Evolutionary conservation across 768 basidiomycete species (phyloP).

Genomic region (Mrakia blollopis): DNA sequence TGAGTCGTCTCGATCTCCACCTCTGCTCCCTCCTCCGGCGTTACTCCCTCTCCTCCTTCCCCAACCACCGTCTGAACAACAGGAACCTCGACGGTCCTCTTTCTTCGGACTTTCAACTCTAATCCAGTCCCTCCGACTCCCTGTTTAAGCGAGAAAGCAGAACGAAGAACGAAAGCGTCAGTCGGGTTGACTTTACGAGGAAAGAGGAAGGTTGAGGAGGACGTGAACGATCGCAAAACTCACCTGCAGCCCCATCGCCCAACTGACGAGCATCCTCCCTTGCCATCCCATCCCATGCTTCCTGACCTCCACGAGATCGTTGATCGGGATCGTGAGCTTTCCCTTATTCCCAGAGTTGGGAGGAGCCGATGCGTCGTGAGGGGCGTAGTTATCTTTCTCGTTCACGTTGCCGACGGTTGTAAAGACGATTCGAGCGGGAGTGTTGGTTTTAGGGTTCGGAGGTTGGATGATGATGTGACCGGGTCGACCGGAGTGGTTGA

Average conservation of each 20-base stretch:
- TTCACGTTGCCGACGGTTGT: constrained; percentile 12
- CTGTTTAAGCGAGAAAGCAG: not conserved
- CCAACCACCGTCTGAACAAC: not conserved
- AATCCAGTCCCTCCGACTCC: constrained; percentile 29
- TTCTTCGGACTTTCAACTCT: constrained; percentile 17
- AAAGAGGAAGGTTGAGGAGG: not conserved
- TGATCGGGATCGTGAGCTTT: constrained; percentile 15
- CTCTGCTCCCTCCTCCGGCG: not conserved
- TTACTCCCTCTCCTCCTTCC: not conserved
- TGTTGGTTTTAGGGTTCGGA: not conserved
- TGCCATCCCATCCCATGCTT: constrained; percentile 29
- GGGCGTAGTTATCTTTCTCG: not conserved
- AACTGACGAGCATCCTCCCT: constrained; percentile 16
- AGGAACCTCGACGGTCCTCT: not conserved
- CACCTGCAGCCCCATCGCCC: constrained; percentile 11
- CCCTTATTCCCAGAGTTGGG: constrained; percentile 1
- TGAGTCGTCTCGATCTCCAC: not conserved
- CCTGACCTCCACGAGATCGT: constrained; percentile 7
- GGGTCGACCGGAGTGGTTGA: constrained; percentile 17
- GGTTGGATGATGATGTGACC: constrained; percentile 29
- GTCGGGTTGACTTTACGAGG: not conserved
- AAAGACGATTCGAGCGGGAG: constrained; percentile 20
- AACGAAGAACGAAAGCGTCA: not conserved
- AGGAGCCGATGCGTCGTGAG: not conserved
- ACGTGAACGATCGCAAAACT: not conserved